Conservation (phyloP, 345 rosid genomes). For the Anastatica hierochuntica region DNA sequence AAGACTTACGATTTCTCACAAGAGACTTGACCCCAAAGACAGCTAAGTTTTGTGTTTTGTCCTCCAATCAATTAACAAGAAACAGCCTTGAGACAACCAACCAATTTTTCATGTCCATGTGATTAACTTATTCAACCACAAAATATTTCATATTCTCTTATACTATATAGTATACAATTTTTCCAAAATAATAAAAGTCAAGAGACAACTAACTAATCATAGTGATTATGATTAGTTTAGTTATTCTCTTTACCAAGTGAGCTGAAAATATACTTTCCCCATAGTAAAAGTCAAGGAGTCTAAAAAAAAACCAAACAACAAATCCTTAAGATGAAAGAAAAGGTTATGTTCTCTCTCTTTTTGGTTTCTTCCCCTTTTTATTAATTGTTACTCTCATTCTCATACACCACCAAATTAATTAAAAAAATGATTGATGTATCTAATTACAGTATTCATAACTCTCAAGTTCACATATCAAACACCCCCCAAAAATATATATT, state of each 20-base stretch:
- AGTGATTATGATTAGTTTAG: background rate
- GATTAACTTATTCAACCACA: background rate
- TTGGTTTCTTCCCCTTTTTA: no score
- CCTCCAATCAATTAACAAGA: conserved; percentile 17
- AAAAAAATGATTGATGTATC: conserved; percentile 25
- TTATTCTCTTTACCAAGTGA: conserved; percentile 5
- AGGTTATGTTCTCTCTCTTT: conserved; percentile 3
- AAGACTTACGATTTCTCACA: no score
- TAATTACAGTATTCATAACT: conserved; percentile 27
- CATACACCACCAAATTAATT: conserved; percentile 30
- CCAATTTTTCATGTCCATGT: conserved; percentile 17
- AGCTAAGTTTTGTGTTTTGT: conserved; percentile 17
- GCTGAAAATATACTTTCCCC: conserved; percentile 17
- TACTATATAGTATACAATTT: background rate
- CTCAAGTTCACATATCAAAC: conserved; percentile 15
- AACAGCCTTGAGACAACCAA: conserved; percentile 12
- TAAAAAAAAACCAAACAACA: background rate
- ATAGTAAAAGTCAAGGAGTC: conserved; percentile 5
- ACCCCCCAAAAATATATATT: conserved; percentile 15
- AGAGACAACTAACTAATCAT: background rate
- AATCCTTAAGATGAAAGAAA: conserved; percentile 8
- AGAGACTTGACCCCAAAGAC: conserved; percentile 7
- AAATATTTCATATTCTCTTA: background rate
- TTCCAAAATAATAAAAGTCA: background rate
- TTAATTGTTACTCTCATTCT: conserved; percentile 16